These are phyloP conservation scores for Penicillium sp. DNA, from an alignment of 2,329 filamentous ascomycete species.

Conservation along the genomic window DNA sequence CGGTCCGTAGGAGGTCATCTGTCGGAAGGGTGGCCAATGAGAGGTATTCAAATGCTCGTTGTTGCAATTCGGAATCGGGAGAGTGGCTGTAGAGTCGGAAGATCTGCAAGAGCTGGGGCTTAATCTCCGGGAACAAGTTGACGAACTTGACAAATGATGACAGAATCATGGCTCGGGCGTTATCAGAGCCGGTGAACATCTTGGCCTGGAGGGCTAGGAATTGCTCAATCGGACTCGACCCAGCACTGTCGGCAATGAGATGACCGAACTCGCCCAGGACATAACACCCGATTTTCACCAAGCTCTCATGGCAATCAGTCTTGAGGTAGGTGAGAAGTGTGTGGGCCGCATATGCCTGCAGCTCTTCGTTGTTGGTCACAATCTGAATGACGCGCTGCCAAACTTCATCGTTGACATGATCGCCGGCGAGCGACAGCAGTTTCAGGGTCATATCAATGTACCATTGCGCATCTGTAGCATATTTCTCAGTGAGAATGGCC, in stretches of 20 bases:
- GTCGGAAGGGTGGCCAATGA: constrained; percentile 79
- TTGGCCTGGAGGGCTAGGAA: constrained; percentile 90
- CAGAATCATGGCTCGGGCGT: constrained; percentile 87
- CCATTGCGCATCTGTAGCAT: constrained; percentile 97
- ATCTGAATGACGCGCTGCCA: constrained; percentile 99
- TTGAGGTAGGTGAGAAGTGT: constrained; percentile 92
- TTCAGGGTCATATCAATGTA: constrained; percentile 97
- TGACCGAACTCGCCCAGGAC: constrained; percentile 96
- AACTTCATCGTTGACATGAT: constrained; percentile 97
- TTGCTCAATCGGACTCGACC: constrained; percentile 95
- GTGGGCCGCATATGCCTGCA: constrained; percentile 93
- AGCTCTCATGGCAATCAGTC: constrained; percentile 88
- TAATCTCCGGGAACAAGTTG: constrained; percentile 97
- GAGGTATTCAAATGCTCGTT: constrained; percentile 93
- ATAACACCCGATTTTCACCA: constrained; percentile 97
- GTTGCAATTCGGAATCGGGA: constrained; percentile 90
- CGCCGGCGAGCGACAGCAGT: constrained; percentile 91
- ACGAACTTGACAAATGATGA: constrained; percentile 97
- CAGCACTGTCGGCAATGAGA: constrained; percentile 84
- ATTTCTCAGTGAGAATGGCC: constrained; percentile 96
- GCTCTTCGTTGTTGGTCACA: constrained; percentile 97
- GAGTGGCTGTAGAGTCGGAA: constrained; percentile 93
- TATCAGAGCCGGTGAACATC: constrained; percentile 81
- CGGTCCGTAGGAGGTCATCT: constrained; percentile 85
- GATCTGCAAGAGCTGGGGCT: constrained; percentile 84